Conservation (phyloP, 441 rosid species). For the Populus hybrid region DNA sequence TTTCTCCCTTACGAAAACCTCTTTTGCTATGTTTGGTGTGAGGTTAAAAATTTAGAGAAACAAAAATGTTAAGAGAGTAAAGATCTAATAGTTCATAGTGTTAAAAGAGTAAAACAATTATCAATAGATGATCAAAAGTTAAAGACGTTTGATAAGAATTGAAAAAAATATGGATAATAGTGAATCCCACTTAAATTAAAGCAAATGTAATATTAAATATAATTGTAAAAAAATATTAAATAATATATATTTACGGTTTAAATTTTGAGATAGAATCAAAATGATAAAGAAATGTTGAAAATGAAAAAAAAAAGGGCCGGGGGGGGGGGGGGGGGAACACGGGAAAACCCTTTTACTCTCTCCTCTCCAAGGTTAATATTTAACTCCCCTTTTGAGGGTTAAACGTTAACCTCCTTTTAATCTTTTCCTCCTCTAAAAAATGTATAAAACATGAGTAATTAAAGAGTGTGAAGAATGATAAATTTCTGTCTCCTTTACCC, state of each 20-base stretch:
- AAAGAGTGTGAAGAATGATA: not conserved
- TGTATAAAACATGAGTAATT: not conserved
- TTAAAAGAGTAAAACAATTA: not conserved
- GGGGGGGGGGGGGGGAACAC: too few species aligned
- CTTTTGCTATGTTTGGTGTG: too few species aligned
- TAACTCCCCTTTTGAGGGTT: not conserved
- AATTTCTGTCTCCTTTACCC: not conserved
- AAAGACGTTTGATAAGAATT: not conserved
- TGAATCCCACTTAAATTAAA: not conserved
- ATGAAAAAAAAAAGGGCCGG: too few species aligned
- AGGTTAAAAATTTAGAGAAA: too few species aligned
- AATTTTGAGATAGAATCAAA: too few species aligned
- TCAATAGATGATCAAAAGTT: not conserved
- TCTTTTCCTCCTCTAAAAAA: not conserved
- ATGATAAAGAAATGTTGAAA: too few species aligned
- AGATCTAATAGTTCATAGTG: too few species aligned
- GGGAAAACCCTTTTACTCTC: not conserved
- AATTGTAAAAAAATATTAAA: too few species aligned
- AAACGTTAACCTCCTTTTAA: not conserved
- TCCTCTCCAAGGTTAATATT: not conserved
- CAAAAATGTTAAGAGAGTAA: too few species aligned
- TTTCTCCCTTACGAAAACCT: not conserved
- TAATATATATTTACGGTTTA: not conserved
- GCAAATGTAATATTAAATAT: not conserved
- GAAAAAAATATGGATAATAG: not conserved